A percentile compares a stretch with the other conserved stretches of the same genome.
These are phyloP conservation scores for Brassica carinata DNA, from an alignment of 345 rosid genomes.

Conservation along the genomic window DNA sequence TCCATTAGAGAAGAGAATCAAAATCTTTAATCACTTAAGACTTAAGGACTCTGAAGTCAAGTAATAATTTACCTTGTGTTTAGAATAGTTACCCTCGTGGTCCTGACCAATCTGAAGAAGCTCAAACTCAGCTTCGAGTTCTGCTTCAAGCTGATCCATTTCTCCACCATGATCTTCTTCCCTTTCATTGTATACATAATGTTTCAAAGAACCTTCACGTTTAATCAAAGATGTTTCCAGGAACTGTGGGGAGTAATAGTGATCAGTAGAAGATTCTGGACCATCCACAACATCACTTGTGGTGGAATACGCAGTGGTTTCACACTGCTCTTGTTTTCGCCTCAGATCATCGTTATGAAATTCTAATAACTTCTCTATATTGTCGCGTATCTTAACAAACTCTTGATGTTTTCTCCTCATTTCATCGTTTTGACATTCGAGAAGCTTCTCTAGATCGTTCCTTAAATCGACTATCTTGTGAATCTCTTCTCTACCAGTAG, in stretches of 20 bases:
- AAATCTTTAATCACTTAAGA: not conserved
- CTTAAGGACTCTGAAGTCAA: not conserved
- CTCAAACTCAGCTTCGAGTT: slow-evolving; percentile 73
- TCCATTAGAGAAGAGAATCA: not conserved
- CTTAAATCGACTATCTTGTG: slow-evolving; percentile 51
- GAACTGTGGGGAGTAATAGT: slow-evolving; percentile 36
- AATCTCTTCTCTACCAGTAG: slow-evolving; percentile 61
- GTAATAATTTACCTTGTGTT: slow-evolving; percentile 38
- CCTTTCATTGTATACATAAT: slow-evolving; percentile 29
- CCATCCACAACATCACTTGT: slow-evolving; percentile 39
- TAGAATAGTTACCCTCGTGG: slow-evolving; percentile 29
- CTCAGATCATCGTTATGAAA: slow-evolving; percentile 39
- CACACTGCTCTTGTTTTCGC: slow-evolving; percentile 26
- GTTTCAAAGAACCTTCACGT: slow-evolving; percentile 39
- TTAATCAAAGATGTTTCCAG: slow-evolving; percentile 22
- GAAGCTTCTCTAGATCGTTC: slow-evolving; percentile 55
- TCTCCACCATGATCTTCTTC: slow-evolving; percentile 48
- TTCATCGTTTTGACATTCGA: slow-evolving; percentile 46
- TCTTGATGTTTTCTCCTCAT: slow-evolving; percentile 25
- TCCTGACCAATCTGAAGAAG: slow-evolving; percentile 59
- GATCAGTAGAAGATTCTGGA: slow-evolving; percentile 35
- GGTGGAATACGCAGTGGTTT: not conserved
- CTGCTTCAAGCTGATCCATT: slow-evolving; percentile 68
- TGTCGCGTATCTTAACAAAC: slow-evolving; percentile 45
- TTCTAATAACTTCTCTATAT: slow-evolving; percentile 53